Evolutionary conservation across 2,329 filamentous ascomycete genomes (phyloP).

Genomic region (Coniochaeta sp.): DNA sequence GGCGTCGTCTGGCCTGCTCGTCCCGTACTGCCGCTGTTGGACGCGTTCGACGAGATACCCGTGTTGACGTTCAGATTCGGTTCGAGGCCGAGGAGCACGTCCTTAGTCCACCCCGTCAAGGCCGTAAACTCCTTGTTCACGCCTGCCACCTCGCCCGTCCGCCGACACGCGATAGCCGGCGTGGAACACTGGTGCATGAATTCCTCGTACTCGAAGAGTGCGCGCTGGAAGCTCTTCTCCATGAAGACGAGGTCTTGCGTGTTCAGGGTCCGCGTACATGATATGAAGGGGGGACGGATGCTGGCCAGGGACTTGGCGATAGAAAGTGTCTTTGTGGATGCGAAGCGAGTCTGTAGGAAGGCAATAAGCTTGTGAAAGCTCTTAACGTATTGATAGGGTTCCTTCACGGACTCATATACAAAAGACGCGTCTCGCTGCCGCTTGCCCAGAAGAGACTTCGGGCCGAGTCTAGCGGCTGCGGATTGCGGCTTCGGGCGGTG

Average conservation of each 20-base stretch:
- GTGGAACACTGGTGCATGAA: slow-evolving; percentile 84
- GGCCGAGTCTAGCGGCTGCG: slow-evolving; percentile 30
- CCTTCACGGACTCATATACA: slow-evolving; percentile 83
- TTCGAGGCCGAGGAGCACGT: slow-evolving; percentile 79
- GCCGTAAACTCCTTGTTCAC: slow-evolving; percentile 97
- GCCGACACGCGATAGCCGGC: slow-evolving; percentile 83
- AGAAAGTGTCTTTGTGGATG: slow-evolving; percentile 65
- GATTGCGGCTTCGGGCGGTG: slow-evolving; percentile 36
- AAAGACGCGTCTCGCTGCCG: slow-evolving; percentile 66
- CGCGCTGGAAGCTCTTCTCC: slow-evolving; percentile 94
- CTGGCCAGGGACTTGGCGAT: slow-evolving; percentile 84
- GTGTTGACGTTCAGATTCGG: slow-evolving; percentile 82
- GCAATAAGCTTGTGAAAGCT: slow-evolving; percentile 85
- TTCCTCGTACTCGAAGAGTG: slow-evolving; percentile 86
- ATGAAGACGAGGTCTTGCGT: slow-evolving; percentile 89
- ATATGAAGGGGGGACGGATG: slow-evolving; percentile 88
- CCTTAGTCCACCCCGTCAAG: slow-evolving; percentile 87
- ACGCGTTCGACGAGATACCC: slow-evolving; percentile 38
- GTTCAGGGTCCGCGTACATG: slow-evolving; percentile 82
- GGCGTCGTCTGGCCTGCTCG: slow-evolving; percentile 41
- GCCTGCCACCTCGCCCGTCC: slow-evolving; percentile 89
- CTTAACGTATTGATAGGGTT: slow-evolving; percentile 84
- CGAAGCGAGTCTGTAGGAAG: slow-evolving; percentile 71
- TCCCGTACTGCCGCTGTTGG: slow-evolving; percentile 32
- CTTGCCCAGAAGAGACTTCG: slow-evolving; percentile 48